These are phyloP conservation scores for Pilobolus umbonatus DNA, from an alignment of 192 early-diverging fungal species.

Conservation along the genomic window DNA sequence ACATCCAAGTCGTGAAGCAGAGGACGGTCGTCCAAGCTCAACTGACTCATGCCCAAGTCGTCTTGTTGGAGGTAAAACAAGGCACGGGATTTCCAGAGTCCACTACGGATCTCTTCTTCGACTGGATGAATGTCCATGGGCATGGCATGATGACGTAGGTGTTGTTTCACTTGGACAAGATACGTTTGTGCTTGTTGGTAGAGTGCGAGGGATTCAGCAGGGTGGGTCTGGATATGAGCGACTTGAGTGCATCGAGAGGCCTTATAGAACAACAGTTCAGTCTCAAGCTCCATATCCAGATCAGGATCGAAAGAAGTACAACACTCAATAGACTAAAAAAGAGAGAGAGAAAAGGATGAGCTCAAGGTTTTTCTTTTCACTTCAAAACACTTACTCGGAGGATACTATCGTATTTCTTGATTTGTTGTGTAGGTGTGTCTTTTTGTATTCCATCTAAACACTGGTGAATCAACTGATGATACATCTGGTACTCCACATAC, in stretches of 20 bases:
- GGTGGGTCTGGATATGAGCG: constrained; percentile 46
- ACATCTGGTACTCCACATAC: constrained; percentile 54
- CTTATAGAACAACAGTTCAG: constrained; percentile 46
- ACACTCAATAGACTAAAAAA: no score
- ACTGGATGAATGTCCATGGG: no score
- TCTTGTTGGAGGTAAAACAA: constrained; percentile 42
- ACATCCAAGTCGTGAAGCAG: constrained; percentile 50
- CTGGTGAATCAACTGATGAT: constrained; percentile 51
- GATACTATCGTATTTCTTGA: constrained; percentile 61
- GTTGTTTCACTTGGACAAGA: constrained; percentile 45
- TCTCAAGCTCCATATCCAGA: constrained; percentile 36
- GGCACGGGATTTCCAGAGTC: constrained; percentile 53
- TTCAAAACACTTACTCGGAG: constrained; percentile 40
- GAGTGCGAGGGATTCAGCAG: constrained; percentile 52
- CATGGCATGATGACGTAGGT: constrained; percentile 31
- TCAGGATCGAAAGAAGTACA: no score
- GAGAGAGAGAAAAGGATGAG: no score
- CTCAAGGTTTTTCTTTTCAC: no score
- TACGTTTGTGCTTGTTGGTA: constrained; percentile 53
- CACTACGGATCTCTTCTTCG: constrained; percentile 45
- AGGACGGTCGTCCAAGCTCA: constrained; percentile 39
- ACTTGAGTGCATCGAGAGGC: constrained; percentile 47
- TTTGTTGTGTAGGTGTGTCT: constrained; percentile 54
- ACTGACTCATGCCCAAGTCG: constrained; percentile 31
- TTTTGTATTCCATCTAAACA: constrained; percentile 45